A percentile compares a stretch with the other conserved stretches of the same genome.
Conservation (phyloP, 1,284 basidiomycete species). For the Volvariella volvacea region DNA sequence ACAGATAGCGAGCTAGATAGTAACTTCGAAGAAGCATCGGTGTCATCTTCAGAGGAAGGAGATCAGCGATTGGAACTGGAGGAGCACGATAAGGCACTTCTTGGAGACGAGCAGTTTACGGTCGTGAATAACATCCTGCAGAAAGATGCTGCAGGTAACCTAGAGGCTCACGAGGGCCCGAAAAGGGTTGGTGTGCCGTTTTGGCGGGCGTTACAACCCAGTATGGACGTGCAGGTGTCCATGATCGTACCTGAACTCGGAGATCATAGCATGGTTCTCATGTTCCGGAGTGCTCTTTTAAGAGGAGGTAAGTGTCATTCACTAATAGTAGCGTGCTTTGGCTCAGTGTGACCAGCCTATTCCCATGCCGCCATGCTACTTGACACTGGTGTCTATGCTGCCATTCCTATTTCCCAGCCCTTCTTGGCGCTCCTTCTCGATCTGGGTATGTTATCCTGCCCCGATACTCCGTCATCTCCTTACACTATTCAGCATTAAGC, state of each 20-base stretch:
- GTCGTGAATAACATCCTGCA: too few relatives aligned
- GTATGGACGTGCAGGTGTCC: too few relatives aligned
- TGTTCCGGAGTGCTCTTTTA: constrained; percentile 26
- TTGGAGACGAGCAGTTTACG: too few relatives aligned
- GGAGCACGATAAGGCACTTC: too few relatives aligned
- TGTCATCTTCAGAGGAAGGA: neutral
- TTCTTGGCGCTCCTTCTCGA: too few relatives aligned
- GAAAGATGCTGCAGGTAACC: too few relatives aligned
- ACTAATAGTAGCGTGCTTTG: constrained; percentile 1
- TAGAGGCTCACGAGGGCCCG: constrained; percentile 7
- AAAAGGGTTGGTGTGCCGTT: constrained; percentile 33
- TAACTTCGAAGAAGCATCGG: constrained; percentile 2
- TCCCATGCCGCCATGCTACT: constrained; percentile 32
- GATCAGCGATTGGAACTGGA: neutral
- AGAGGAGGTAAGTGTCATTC: constrained; percentile 27
- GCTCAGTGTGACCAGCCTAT: constrained; percentile 31
- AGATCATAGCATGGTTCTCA: constrained; percentile 17
- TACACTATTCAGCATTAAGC: constrained; percentile 13
- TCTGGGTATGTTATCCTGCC: too few relatives aligned
- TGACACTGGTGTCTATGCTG: constrained; percentile 22
- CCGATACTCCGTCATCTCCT: neutral
- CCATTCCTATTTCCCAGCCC: too few relatives aligned
- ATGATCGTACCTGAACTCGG: constrained; percentile 13
- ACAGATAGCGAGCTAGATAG: constrained; percentile 10
- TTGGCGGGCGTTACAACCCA: constrained; percentile 18